Base-by-base conservation (phyloP, 2,329 filamentous ascomycete species). In the Calonectria pseudoreteaudii region DNA sequence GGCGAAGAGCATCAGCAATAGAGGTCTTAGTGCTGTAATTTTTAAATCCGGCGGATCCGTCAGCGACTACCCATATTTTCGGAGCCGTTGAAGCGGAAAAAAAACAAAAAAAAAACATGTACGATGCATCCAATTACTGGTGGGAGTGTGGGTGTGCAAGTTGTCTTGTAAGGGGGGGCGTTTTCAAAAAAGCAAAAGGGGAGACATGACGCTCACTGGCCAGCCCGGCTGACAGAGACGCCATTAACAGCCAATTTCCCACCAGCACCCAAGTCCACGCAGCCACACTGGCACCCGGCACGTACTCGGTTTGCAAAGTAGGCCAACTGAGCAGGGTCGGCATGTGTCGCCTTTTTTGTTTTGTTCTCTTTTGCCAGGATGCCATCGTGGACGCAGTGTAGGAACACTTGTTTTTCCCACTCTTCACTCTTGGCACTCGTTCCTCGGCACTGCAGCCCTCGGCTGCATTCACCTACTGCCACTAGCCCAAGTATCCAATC, bases 171-270 rank as follows among this genome's bases (percentile, higher is more conserved):
- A 28, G 36, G 36, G 44, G 41, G 52, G 26, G 62, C 38, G 41
- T 44, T 64, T 38, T n/a, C n/a, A n/a, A 31, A 31, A 31, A 26
- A 47, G 49, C 76, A 76, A 79, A 79, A 75, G 76, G 74, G 75
- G 77, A 78, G 71, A 75, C 72, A 36, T 44, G 74, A 72, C 71
- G 77, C 76, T 77, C 73, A 77, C 72, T 80, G 76, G 78, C 70
- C 74, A 70, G 74, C 75, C 78, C 76, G 75, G 79, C 75, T 74
- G 72, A 76, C 68, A 73, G 70, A 80, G 77, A 79, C 75, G 75
- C 77, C 79, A 80, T 80, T 76, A 72, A 80, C 77, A 76, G 75
- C 75, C 74, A 80, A 80, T 80, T 78, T 80, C 79, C 79, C 76
- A 62, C 69, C 38, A 26, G 50, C 36, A 36, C 66, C 28, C 31